Percentiles rank a stretch among this genome's conserved stretches.
phyloP scores from a whole-genome alignment of 1,284 basidiomycete genomes.

The Thecaphora thlaspeos region DNA sequence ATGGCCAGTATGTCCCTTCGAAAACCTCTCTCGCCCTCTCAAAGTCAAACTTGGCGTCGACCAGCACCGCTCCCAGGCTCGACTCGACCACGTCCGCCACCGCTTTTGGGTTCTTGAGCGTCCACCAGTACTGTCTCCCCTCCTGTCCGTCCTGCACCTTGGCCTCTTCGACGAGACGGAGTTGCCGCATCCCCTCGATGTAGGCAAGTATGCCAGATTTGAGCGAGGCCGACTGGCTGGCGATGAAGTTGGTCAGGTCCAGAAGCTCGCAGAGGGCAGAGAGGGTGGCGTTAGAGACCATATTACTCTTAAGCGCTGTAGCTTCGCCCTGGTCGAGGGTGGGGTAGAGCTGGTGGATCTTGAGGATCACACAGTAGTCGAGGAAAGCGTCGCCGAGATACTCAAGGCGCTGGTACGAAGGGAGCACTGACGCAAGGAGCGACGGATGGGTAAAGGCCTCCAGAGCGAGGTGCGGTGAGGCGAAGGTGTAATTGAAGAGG shows the following conservation, averaged over 20 bases:
- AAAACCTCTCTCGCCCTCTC: conserved; percentile 5
- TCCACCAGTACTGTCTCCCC: conserved; percentile 21
- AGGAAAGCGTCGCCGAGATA: conserved; percentile 46
- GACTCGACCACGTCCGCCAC: conserved; percentile 40
- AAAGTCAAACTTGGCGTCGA: conserved; percentile 34
- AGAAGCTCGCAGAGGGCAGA: conserved; percentile 13
- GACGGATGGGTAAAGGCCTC: conserved; percentile 42
- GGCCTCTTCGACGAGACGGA: background rate
- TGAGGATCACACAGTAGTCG: conserved; percentile 25
- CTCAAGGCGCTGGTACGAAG: conserved; percentile 43
- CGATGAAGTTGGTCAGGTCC: conserved; percentile 16
- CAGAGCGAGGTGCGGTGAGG: conserved; percentile 37
- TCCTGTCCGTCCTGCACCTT: background rate
- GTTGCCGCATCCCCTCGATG: background rate
- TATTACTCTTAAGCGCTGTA: conserved; percentile 21
- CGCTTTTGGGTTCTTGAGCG: conserved; percentile 16
- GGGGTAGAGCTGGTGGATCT: conserved; percentile 6
- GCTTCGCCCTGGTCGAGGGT: conserved; percentile 25
- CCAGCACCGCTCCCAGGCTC: conserved; percentile 27
- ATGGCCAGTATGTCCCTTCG: conserved; percentile 17
- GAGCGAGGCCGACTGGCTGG: conserved; percentile 7
- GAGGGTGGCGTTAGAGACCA: conserved; percentile 23
- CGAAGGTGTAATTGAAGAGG: conserved; percentile 25
- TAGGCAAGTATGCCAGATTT: conserved; percentile 1
- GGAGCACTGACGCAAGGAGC: conserved; percentile 19